Base-by-base conservation (phyloP, 192 early-diverging fungal genomes). In the Podila horticola region DNA sequence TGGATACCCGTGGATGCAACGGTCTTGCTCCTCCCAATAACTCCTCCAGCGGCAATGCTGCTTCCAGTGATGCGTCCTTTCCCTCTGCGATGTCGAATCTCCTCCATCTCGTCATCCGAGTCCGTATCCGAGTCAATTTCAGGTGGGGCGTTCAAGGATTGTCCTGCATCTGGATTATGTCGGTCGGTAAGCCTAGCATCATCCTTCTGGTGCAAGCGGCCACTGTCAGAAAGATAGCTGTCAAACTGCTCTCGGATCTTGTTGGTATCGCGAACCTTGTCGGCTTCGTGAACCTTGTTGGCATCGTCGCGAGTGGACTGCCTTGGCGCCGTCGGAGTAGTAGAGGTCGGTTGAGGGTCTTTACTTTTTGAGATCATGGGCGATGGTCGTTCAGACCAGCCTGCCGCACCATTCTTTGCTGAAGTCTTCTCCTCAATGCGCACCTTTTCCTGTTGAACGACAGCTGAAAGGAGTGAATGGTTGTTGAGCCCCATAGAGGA, bases 371-470 rank as follows among this genome's bases (percentile, higher is more conserved):
- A 57, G 7, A 81, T 34, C 50, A 81, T 64, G 0, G 77, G 77
- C 33, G 77, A 81, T 0, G 77, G 50, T 24, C 77, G 38, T 38
- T 81, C 77, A 9, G 77, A 81, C 77, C 77, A 81, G 15, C 77
- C 77, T 17, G 77, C 77, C 5, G 77, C 77, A 6, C 71, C 77
- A 28, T 69, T 26, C 30, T 69, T 41, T 6, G 59, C 58, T 3
- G 77, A 73, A 0, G 77, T 73, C 67, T 73, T 81, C 20, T 69
- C 77, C 24, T 63, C 77, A 19, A 81, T 67, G 20, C 77, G 48
- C 22, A 73, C 77, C 51, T 81, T 81, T 29, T 81, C 77, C 29
- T 67, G 77, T 28, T 81, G 71, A 17, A 81, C 71, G 22, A 81
- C 77, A 51, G 71, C 68, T 12, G 77, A 81, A 1, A 81, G 71